A percentile compares a stretch with the other conserved stretches of the same genome.
Conservation (phyloP, 1,284 basidiomycete species). For the Ganoderma multipileum region DNA sequence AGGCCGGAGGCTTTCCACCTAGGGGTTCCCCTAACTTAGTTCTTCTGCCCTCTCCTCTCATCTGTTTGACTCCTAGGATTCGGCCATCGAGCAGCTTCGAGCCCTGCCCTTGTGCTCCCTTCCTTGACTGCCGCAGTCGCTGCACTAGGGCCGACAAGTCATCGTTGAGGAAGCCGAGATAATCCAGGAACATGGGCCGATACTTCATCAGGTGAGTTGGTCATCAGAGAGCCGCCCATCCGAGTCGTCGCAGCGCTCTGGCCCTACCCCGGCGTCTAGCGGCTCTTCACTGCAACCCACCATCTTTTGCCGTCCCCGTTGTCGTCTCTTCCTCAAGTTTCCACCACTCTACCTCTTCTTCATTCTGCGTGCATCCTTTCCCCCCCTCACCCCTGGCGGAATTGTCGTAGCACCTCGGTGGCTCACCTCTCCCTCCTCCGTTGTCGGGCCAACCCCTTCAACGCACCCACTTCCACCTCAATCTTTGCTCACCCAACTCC, state of each 20-base stretch:
- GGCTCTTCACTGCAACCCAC: constrained; percentile 1
- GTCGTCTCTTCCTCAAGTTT: constrained; percentile 8
- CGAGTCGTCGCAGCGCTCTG: background rate
- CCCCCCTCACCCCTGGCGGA: constrained; percentile 8
- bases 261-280: background rate
- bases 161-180: background rate
- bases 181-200: constrained; percentile 12
- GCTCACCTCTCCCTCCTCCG: background rate
- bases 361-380: constrained; percentile 1
- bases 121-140: constrained; percentile 1
- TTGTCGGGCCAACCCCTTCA: constrained; percentile 6
- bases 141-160: background rate
- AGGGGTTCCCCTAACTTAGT: background rate
- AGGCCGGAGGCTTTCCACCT: background rate
- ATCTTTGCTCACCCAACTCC: constrained; percentile 21
- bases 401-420: background rate
- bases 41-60: constrained; percentile 2
- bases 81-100: background rate
- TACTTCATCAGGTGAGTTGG: constrained; percentile 16
- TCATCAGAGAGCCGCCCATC: constrained; percentile 3
- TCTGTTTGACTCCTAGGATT: background rate
- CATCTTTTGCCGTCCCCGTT: constrained; percentile 11
- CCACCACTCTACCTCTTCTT: constrained; percentile 10
- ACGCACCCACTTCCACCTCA: constrained; percentile 4
- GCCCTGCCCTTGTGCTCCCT: background rate